These are phyloP conservation scores for Leishmania arabica DNA, from an alignment of 208 protist species.

Conservation along the genomic window DNA sequence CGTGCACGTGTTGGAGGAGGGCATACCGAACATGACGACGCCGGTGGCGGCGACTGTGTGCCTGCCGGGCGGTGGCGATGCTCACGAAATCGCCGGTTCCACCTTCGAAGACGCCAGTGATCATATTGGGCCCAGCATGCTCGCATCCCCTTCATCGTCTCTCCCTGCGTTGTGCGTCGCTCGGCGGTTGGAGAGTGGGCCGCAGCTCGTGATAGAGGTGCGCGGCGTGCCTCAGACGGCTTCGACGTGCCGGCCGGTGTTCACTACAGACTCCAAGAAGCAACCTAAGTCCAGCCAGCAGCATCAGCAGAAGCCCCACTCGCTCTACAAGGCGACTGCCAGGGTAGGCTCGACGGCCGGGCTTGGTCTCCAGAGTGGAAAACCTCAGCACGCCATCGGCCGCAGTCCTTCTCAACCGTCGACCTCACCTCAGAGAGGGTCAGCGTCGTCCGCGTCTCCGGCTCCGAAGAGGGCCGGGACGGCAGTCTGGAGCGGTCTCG, in stretches of 20 bases:
- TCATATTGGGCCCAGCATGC: background rate
- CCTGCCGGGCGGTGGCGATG: background rate
- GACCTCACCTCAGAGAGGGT: background rate
- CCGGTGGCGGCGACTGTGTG: conserved; percentile 21
- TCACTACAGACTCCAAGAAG: conserved; percentile 8
- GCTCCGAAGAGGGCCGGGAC: background rate
- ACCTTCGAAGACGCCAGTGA: background rate
- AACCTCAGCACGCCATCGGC: background rate
- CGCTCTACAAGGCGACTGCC: background rate
- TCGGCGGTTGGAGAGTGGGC: conserved; percentile 25
- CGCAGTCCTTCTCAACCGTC: background rate
- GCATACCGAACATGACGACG: conserved; percentile 32
- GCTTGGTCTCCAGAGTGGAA: background rate
- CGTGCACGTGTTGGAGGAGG: conserved; percentile 68
- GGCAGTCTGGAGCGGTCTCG: conserved; percentile 28
- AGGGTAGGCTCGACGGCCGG: background rate
- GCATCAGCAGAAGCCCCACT: conserved; percentile 2
- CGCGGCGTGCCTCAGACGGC: conserved; percentile 38
- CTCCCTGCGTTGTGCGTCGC: conserved; percentile 19
- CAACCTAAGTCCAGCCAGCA: background rate
- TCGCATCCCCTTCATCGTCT: background rate
- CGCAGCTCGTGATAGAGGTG: conserved; percentile 59
- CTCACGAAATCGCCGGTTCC: background rate
- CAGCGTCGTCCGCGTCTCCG: background rate
- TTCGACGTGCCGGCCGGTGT: conserved; percentile 6